Evolutionary conservation across 1,139 yeast genomes (phyloP).

Genomic region (Eremothecium cymbalariae): DNA sequence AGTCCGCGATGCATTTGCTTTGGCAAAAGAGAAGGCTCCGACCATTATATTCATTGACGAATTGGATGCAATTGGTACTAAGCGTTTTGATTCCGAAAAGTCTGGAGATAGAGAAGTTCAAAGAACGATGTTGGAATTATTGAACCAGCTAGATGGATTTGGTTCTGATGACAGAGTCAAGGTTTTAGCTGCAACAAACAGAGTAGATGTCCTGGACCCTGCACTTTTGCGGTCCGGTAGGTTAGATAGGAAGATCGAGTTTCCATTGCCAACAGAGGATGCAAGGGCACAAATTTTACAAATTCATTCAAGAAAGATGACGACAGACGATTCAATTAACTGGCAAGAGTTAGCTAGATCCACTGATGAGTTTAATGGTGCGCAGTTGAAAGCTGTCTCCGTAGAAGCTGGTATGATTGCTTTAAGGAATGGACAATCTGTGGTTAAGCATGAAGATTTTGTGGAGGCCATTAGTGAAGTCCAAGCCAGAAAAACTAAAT

Average conservation of each 20-base stretch:
- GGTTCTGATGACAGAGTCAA: slow-evolving; percentile 97
- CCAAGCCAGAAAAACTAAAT: slow-evolving; percentile 91
- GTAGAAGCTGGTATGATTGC: slow-evolving; percentile 99
- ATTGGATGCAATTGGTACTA: slow-evolving; percentile 97
- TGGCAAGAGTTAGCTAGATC: slow-evolving; percentile 98
- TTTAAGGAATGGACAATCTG: slow-evolving; percentile 83
- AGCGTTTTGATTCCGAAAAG: slow-evolving; percentile 95
- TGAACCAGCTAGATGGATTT: slow-evolving; percentile 95
- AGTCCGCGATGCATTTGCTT: slow-evolving; percentile 96
- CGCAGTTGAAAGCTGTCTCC: slow-evolving; percentile 95
- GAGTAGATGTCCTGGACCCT: slow-evolving; percentile 96
- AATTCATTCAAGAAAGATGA: slow-evolving; percentile 94
- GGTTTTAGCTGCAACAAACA: slow-evolving; percentile 95
- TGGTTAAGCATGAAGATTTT: slow-evolving; percentile 93
- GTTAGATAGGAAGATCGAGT: slow-evolving; percentile 93
- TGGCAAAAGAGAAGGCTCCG: slow-evolving; percentile 97
- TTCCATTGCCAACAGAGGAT: slow-evolving; percentile 95
- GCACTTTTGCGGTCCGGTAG: slow-evolving; percentile 96
- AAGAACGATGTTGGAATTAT: slow-evolving; percentile 95
- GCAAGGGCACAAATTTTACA: slow-evolving; percentile 94
- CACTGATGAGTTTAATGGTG: slow-evolving; percentile 97
- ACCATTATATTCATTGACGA: slow-evolving; percentile 96
- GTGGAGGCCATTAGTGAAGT: slow-evolving; percentile 98
- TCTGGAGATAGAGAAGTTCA: slow-evolving; percentile 98
- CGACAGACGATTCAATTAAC: slow-evolving; percentile 85